Evolutionary conservation across 225 moss, liverwort and hornwort genomes (phyloP), one percentile per base, ranked within the genome.

Genomic region (Physcomitrellopsis africana): DNA sequence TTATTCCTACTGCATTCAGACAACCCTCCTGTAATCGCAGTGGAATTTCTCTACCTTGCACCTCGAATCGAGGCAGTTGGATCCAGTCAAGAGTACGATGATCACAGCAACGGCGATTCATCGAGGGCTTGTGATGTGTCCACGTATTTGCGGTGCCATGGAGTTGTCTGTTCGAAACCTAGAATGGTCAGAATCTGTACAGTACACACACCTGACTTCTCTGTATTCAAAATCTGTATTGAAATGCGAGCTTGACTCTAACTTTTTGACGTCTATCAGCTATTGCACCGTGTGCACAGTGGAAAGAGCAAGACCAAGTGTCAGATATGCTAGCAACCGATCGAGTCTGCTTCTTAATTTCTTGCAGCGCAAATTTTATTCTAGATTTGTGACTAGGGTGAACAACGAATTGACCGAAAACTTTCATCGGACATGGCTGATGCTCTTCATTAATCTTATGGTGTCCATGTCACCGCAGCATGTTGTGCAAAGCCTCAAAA

Each of bases 201-300:
- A 5, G 41, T 32, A 59, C 13, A 12, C 3, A 8, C 3, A 37
- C 32, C 32, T 37, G 32, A 69, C 69, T 67, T 66, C 53, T 76
- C 75, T 47, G 66, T 76, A 41, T 37, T 51, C 67, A 23, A 76
- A 67, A 42, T 76, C 75, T 43, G 67, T 43, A 55, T 20, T 67
- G 19, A 66, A 76, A 76, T 67, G 49, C 18, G 76, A 70, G 52
- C 76, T 66, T 10, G 72, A 60, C 61, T 58, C 20, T 23, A 66
- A 49, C 71, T 8, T 62, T 68, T 68, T 67, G 51, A 72, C 65
- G 51, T 67, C 72, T 52, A 65, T 77, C 17, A 62, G 72, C 41
- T 72, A 47, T 9, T 52, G n/a, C 42, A 81, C 75, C 62, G 70
- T 61, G 76, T 79, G 76, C 71, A 65, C 71, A 55, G 13, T 29